Evolutionary conservation across 1,284 basidiomycete genomes (phyloP).

Genomic region (Xerocomus minutiporus): DNA sequence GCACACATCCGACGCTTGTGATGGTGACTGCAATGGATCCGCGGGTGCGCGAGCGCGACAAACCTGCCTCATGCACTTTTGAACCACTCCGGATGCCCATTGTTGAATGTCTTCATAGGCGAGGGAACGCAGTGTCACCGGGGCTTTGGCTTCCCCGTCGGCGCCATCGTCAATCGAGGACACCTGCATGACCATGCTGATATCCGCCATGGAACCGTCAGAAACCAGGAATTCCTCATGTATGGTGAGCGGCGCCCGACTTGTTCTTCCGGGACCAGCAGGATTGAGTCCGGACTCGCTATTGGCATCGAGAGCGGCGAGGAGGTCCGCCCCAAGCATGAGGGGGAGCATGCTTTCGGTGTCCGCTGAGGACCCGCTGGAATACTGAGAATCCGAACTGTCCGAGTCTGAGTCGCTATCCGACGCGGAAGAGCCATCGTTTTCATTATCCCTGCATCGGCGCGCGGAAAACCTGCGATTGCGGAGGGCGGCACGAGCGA

Average conservation of each 20-base stretch:
- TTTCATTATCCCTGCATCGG: neutral
- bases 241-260: neutral
- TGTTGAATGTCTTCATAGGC: constrained; percentile 25
- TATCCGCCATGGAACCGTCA: constrained; percentile 18
- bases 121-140: constrained; percentile 14
- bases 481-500: constrained; percentile 23
- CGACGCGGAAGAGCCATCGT: constrained; percentile 13
- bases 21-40: constrained; percentile 21
- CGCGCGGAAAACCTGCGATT: constrained; percentile 10
- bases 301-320: constrained; percentile 28
- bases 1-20: constrained; percentile 28
- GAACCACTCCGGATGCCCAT: constrained; percentile 26
- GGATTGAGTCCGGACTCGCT: constrained; percentile 26
- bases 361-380: constrained; percentile 21
- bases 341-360: constrained; percentile 19
- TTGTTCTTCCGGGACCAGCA: neutral
- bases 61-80: constrained; percentile 23
- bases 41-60: constrained; percentile 6
- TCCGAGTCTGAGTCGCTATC: constrained; percentile 19
- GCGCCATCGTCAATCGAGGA: constrained; percentile 14
- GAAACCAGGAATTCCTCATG: constrained; percentile 14
- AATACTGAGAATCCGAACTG: constrained; percentile 17
- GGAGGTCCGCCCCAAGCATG: constrained; percentile 28
- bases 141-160: constrained; percentile 7
- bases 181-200: constrained; percentile 23